phyloP scores from a whole-genome alignment of 2,329 filamentous ascomycete species.

The Scedosporium boydii region DNA sequence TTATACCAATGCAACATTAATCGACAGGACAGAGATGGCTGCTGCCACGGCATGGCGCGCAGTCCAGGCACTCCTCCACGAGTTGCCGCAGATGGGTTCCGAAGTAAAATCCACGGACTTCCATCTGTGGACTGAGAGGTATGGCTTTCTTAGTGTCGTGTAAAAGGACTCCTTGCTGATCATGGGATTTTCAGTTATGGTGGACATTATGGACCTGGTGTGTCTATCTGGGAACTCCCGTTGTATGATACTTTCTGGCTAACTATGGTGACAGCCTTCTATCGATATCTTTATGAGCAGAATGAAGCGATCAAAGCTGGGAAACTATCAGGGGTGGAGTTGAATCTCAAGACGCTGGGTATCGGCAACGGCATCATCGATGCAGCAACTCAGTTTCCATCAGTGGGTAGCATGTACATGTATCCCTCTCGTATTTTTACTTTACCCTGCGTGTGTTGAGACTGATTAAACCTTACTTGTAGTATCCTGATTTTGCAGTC shows the following conservation, averaged over 20 bases:
- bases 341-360: constrained; percentile 31
- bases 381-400: constrained; percentile 1
- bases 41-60: constrained; percentile 1
- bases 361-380: constrained; percentile 5
- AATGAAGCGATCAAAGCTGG: constrained; percentile 54
- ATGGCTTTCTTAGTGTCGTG: background rate
- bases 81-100: background rate
- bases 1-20: background rate
- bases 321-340: constrained; percentile 39
- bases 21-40: background rate
- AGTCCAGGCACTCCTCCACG: background rate
- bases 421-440: background rate
- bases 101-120: background rate
- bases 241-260: background rate
- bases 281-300: constrained; percentile 15
- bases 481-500: constrained; percentile 24
- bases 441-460: background rate
- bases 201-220: constrained; percentile 6
- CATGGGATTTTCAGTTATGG: background rate
- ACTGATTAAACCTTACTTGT: background rate
- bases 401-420: background rate
- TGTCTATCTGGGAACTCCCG: background rate
- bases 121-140: constrained; percentile 6
- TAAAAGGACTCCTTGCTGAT: background rate
- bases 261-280: background rate